Base-by-base conservation (phyloP, 2,329 filamentous ascomycete species). In the Epichloe sp. region DNA sequence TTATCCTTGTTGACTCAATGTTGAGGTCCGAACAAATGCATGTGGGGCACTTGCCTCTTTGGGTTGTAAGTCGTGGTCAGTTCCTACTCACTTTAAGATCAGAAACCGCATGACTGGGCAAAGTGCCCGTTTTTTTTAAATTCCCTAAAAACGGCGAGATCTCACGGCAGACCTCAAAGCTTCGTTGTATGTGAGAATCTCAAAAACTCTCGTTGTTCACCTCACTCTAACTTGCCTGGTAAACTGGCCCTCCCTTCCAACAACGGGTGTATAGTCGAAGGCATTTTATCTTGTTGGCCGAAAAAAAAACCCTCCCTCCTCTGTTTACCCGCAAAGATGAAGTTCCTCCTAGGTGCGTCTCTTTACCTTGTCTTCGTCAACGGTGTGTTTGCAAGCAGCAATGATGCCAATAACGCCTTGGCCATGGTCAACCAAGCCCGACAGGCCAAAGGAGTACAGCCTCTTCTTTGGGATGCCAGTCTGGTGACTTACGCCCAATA, bases 391-490 rank as follows among this genome's bases (percentile, higher is more conserved):
- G 55, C 52, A 19, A 55, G 55, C 50, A 56, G 53, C 15, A 54
- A 62, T 17, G 60, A 67, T 35, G 54, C 59, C 35, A 53, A 43
- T 42, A 41, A 54, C 14, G 62, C 63, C 34, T 51, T 67, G 46
- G 52, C 51, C 37, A 58, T 61, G 40, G 54, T 68, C 54, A 68
- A 68, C 44, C 58, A 63, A 50, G 65, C 60, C 44, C 63, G 65
- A 6, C 54, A 57, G 37, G 56, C 55, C 4, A 54, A 63, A n/a
- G 58, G 60, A 21, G 31, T 67, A 19, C 53, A 55, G 35, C 58
- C 60, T 45, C 58, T 68, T 3, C 38, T 50, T 2, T 68, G 61
- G 66, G 62, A 60, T 49, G 50, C 58, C 15, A 58, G 61, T 43
- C 55, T 68, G 15, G 60, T 59, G 10, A 54, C 60, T 35, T 65